These are phyloP conservation scores for Syncephalastrum sp. DNA, from an alignment of 371 early-diverging fungal species.

Conservation along the genomic window DNA sequence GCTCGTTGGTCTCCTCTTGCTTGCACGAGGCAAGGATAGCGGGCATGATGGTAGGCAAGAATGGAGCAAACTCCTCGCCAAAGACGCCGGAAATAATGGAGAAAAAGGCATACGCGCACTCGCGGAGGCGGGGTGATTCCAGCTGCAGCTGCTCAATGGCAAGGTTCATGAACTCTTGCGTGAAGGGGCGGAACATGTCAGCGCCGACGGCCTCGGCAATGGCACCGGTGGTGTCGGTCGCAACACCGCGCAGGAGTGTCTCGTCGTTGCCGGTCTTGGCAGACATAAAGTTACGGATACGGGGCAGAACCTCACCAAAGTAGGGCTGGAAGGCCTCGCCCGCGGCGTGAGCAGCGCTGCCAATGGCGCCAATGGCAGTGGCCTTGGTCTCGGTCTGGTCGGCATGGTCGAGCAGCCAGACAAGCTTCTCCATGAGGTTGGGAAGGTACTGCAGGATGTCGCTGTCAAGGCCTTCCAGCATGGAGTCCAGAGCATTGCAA, in stretches of 20 bases:
- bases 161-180: conserved; percentile 68
- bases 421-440: conserved; percentile 73
- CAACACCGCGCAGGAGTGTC: conserved; percentile 74
- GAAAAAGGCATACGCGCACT: conserved; percentile 83
- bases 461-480: conserved; percentile 76
- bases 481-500: conserved; percentile 78
- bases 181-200: conserved; percentile 73
- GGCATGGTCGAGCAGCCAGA: conserved; percentile 65
- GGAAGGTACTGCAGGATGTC: conserved; percentile 75
- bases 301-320: conserved; percentile 69
- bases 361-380: conserved; percentile 81
- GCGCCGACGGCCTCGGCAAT: conserved; percentile 84
- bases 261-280: conserved; percentile 60
- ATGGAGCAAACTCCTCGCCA: conserved; percentile 75
- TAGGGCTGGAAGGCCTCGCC: conserved; percentile 71
- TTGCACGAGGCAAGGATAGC: conserved; percentile 74
- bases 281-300: conserved; percentile 70
- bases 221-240: conserved; percentile 80
- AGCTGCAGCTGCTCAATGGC: conserved; percentile 77
- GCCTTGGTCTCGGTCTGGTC: conserved; percentile 60
- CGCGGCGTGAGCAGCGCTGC: conserved; percentile 83
- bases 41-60: conserved; percentile 70
- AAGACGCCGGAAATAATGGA: conserved; percentile 76
- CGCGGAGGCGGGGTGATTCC: conserved; percentile 69
- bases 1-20: conserved; percentile 62